These are phyloP conservation scores for Cucurbita pepo DNA, from an alignment of 306 rosid species.

Conservation along the genomic window DNA sequence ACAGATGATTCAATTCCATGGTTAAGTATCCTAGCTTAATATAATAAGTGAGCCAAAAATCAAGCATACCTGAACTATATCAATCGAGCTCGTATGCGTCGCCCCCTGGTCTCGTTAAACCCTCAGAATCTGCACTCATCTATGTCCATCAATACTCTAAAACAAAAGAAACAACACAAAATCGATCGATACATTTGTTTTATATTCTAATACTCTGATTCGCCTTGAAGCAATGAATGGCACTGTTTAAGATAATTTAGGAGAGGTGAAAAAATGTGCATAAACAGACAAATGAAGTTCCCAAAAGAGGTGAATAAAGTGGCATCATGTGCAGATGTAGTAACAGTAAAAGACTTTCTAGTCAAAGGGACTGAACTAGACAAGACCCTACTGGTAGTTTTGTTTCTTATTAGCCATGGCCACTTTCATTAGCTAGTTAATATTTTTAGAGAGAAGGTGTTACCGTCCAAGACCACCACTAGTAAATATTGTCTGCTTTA, in stretches of 20 bases:
- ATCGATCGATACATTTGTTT: background rate
- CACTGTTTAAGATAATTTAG: background rate
- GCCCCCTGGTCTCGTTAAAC: conserved; percentile 60
- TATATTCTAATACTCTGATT: background rate
- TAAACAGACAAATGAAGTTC: background rate
- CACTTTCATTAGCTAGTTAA: background rate
- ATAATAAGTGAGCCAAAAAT: no score
- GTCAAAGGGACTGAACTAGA: background rate
- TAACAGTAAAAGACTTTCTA: background rate
- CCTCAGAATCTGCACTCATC: conserved; percentile 90
- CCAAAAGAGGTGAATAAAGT: background rate
- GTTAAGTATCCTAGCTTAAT: no score
- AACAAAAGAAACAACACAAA: conserved; percentile 8
- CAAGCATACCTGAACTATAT: background rate
- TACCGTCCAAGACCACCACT: no score
- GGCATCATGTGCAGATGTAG: background rate
- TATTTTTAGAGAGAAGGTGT: background rate
- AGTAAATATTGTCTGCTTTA: no score
- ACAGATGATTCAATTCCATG: background rate
- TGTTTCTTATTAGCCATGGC: background rate
- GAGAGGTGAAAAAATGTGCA: background rate
- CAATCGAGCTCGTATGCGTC: conserved; percentile 34
- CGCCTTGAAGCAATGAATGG: background rate
- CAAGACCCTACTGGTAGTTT: background rate
- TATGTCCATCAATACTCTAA: conserved; percentile 75